Base-by-base conservation (phyloP, 108 stramenopile genomes). In the Schizochytrium sp. region DNA sequence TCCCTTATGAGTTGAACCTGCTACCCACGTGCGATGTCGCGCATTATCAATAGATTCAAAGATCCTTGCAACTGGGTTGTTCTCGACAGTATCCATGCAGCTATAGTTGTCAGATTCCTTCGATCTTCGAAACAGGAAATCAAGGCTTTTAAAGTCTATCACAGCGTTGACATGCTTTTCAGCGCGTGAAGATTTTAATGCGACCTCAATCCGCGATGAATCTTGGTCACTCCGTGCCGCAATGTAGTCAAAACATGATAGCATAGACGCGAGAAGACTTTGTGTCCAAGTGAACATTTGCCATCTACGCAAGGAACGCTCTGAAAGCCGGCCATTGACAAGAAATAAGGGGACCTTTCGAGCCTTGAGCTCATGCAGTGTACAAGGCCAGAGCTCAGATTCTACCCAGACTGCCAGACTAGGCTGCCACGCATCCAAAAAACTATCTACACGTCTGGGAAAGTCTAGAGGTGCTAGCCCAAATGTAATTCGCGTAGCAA, bases 391-490 rank as follows among this genome's bases (percentile, higher is more conserved):
- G 50, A 83, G 47, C 53, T 83, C 76, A n/a, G 76, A 83, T 28
- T 83, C 76, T 1, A 83, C 76, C 76, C 76, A 83, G 5, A 83
- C 47, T 2, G 47, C 76, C 15, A 83, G 50, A n/a, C 55, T 40
- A 10, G 76, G 76, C 10, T 83, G 2, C 76, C 76, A 83, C 50
- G 50, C 50, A n/a, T 83, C 15, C 17, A 83, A n/a, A 42, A 83
- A 83, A 53, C 53, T 5, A 10, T 49, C 3, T 5, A 83, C 76
- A 10, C 53, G 76, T 5, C 28, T 8, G 38, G 76, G 76, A 83
- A 83, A 83, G 53, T 83, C 76, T 46, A 83, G 76, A 5, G 76
- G 76, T 53, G 76, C 76, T 5, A 83, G 53, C 47, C 50, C 47
- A 42, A 55, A 83, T 5, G 76, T 38, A 53, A 83, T 50, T 1